Percentiles rank a stretch among this genome's conserved stretches.
Evolutionary conservation across 2,329 filamentous ascomycete species (phyloP).

Genomic region (Alternaria burnsii): DNA sequence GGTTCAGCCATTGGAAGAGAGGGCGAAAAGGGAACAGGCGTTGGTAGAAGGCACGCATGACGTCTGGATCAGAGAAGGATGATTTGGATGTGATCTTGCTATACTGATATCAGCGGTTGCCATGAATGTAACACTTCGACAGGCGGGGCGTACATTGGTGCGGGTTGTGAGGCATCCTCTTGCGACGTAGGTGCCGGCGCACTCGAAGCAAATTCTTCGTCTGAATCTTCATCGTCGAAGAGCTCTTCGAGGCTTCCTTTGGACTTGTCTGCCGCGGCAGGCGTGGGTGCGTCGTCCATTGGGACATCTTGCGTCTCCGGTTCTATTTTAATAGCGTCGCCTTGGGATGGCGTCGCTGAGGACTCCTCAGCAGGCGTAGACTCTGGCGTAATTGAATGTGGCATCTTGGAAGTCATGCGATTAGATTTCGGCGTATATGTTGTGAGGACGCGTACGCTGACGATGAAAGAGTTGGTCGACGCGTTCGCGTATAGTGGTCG

Average conservation of each 20-base stretch:
- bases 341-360: slow-evolving; percentile 51
- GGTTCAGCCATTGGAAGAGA: slow-evolving; percentile 98
- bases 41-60: slow-evolving; percentile 94
- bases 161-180: slow-evolving; percentile 50
- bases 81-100: slow-evolving; percentile 52
- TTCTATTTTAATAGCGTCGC: slow-evolving; percentile 39
- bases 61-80: slow-evolving; percentile 73
- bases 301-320: slow-evolving; percentile 40
- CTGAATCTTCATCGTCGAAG: slow-evolving; percentile 66
- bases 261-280: slow-evolving; percentile 38
- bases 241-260: slow-evolving; percentile 63
- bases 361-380: slow-evolving; percentile 52
- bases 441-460: slow-evolving; percentile 7
- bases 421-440: slow-evolving; percentile 6
- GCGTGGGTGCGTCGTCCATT: slow-evolving; percentile 43
- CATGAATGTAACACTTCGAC: background rate
- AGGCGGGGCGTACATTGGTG: slow-evolving; percentile 48
- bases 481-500: slow-evolving; percentile 26
- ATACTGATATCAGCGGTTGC: slow-evolving; percentile 26
- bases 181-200: slow-evolving; percentile 57
- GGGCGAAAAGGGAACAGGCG: slow-evolving; percentile 93
- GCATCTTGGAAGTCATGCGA: slow-evolving; percentile 47
- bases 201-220: slow-evolving; percentile 67
- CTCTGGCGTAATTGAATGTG: slow-evolving; percentile 56
- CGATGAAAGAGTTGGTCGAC: slow-evolving; percentile 18